Evolutionary conservation across 192 early-diverging fungal genomes (phyloP), one percentile per base, ranked within the genome.

Genomic region (Backusella tarrabulga): DNA sequence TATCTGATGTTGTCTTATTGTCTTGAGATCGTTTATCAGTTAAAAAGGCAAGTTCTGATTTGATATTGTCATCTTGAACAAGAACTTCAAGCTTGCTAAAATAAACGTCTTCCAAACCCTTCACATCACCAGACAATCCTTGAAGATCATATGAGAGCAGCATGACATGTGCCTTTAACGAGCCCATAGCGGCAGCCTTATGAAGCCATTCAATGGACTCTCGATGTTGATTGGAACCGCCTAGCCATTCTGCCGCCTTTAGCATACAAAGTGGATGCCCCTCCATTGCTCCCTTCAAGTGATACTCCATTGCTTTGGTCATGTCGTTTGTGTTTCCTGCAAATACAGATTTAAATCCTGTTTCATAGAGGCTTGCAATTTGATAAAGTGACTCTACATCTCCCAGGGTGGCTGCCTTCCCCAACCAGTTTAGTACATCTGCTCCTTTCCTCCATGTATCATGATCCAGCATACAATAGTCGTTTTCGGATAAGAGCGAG

Each of bases 131-230:
- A 0, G 67, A 68, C 15, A 66, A 44, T 3, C 80, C 80, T 42
- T 77, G 71, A 34, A 81, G 68, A 7, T 67, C 36, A 77, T 81
- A 81, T 32, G 56, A 52, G 9, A 76, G 68, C 1, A 77, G 17
- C 68, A 73, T 75, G 0, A 81, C 60, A 23, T 77, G 67, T 1
- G 72, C 76, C 29, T 71, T 77, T 9, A 56, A 7, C 32, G 26
- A 32, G 44, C 60, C 40, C 11, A 60, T 34, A 15, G 56, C 69
- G 0, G 21, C 71, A 17, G 67, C 68, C 38, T 71, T 74, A 17
- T 34, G 38, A 38, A 81, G 71, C 80, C 80, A 81, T 66, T 80
- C 68, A 11, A 70, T 42, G 0, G 76, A 76, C 66, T 70, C 38
- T 8, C 60, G 41, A n/a, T 71, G 73, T 4, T 77, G 29, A n/a